A percentile compares a stretch with the other conserved stretches of the same genome.
Evolutionary conservation across 1,284 basidiomycete genomes (phyloP).

Genomic region (Sphaerobolus stellatus): DNA sequence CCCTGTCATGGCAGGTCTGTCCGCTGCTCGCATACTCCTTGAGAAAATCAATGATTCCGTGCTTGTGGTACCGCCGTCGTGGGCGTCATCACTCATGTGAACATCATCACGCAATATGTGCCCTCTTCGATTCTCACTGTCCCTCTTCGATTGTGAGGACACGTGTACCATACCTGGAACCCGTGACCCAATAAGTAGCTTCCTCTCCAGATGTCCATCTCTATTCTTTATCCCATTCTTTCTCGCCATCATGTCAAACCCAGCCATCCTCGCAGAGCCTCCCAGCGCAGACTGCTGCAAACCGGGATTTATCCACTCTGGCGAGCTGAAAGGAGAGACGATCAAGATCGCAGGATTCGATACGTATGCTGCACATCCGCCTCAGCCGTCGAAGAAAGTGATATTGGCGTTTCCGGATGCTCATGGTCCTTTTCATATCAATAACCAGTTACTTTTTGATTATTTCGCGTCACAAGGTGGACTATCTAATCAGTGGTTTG

Average conservation of each 20-base stretch:
- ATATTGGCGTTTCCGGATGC: constrained; percentile 51
- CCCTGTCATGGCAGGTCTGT: too few species aligned
- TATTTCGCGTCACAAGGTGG: constrained; percentile 49
- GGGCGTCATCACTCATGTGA: too few species aligned
- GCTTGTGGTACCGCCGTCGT: too few species aligned
- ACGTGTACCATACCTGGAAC: too few species aligned
- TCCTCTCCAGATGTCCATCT: too few species aligned
- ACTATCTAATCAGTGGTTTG: constrained; percentile 3
- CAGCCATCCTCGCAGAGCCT: background rate
- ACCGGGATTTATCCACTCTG: background rate
- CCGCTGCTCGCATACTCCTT: too few species aligned
- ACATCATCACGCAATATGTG: too few species aligned
- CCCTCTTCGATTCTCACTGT: too few species aligned
- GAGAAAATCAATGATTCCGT: too few species aligned
- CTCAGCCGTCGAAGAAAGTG: constrained; percentile 30
- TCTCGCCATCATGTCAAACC: background rate
- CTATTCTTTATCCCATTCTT: too few species aligned
- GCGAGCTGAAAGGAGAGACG: background rate
- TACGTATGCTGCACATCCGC: background rate
- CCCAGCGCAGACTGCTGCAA: background rate
- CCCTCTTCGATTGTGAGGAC: too few species aligned
- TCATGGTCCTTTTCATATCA: constrained; percentile 47
- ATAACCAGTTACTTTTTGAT: constrained; percentile 52
- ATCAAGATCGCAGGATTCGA: background rate
- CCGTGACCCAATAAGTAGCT: too few species aligned